Conservation (phyloP, 768 basidiomycete species). For the Lepiota venenata region DNA sequence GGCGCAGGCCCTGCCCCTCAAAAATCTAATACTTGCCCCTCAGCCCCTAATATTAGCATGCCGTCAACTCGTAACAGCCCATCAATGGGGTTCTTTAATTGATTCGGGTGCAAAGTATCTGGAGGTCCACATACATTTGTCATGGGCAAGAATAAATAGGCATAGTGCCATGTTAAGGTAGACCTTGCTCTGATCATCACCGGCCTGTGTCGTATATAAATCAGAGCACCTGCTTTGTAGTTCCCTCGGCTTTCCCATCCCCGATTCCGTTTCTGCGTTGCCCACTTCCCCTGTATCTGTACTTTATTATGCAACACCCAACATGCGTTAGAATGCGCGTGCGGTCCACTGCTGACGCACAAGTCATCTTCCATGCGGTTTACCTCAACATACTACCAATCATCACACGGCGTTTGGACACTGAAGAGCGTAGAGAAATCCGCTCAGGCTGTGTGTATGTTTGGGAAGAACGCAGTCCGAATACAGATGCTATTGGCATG, state of each 20-base stretch:
- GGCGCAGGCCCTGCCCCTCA: neutral
- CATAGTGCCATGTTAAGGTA: constrained; percentile 20
- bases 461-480: constrained; percentile 78
- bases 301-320: constrained; percentile 54
- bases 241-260: constrained; percentile 1
- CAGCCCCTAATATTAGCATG: constrained; percentile 6
- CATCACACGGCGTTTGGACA: constrained; percentile 68
- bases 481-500: constrained; percentile 57
- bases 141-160: constrained; percentile 2
- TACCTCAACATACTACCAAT: constrained; percentile 54
- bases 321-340: constrained; percentile 66
- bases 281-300: neutral
- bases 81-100: constrained; percentile 7
- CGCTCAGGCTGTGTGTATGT: constrained; percentile 74
- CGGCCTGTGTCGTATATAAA: constrained; percentile 11
- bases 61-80: constrained; percentile 7
- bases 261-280: neutral
- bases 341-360: constrained; percentile 62
- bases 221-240: neutral
- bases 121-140: constrained; percentile 6
- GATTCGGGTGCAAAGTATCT: constrained; percentile 5
- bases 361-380: constrained; percentile 74
- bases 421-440: constrained; percentile 70
- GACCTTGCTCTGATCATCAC: constrained; percentile 25
- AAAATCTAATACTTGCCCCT: constrained; percentile 6